Conservation (phyloP, 306 rosid genomes). For the Coriaria nepalensis region DNA sequence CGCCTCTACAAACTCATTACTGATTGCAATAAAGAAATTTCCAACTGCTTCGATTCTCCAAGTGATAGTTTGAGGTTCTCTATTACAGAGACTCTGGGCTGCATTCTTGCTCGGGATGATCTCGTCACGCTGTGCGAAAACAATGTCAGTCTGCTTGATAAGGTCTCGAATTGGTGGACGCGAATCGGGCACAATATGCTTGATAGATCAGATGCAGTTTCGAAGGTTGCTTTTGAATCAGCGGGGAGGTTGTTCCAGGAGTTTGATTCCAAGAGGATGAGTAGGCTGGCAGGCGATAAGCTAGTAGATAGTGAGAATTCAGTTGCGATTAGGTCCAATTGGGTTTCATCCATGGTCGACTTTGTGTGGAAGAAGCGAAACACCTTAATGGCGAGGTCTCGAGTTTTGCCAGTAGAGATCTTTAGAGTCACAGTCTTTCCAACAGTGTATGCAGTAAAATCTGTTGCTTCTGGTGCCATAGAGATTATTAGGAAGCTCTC, state of each 20-base stretch:
- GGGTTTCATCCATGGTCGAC: constrained; percentile 95
- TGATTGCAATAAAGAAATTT: constrained; percentile 70
- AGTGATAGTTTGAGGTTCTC: constrained; percentile 78
- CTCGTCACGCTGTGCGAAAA: constrained; percentile 89
- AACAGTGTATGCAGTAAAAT: constrained; percentile 75
- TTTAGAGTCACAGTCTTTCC: constrained; percentile 83
- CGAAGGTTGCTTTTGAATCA: constrained; percentile 91
- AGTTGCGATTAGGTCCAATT: constrained; percentile 78
- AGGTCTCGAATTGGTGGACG: constrained; percentile 83
- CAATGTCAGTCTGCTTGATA: constrained; percentile 64
- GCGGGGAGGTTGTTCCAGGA: constrained; percentile 88
- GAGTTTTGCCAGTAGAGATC: constrained; percentile 81
- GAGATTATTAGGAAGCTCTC: constrained; percentile 77
- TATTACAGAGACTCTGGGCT: constrained; percentile 81
- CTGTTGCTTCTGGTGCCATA: constrained; percentile 73
- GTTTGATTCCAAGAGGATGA: constrained; percentile 82
- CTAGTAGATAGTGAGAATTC: constrained; percentile 91
- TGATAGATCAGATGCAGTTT: constrained; percentile 66
- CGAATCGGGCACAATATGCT: constrained; percentile 82
- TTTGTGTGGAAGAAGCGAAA: constrained; percentile 91
- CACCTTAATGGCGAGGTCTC: constrained; percentile 78
- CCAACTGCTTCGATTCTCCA: constrained; percentile 59
- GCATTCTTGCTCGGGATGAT: constrained; percentile 89
- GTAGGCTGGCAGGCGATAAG: constrained; percentile 84
- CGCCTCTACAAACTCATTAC: constrained; percentile 63